Conservation (phyloP, 345 rosid genomes). For the Dipteronia dyeriana region DNA sequence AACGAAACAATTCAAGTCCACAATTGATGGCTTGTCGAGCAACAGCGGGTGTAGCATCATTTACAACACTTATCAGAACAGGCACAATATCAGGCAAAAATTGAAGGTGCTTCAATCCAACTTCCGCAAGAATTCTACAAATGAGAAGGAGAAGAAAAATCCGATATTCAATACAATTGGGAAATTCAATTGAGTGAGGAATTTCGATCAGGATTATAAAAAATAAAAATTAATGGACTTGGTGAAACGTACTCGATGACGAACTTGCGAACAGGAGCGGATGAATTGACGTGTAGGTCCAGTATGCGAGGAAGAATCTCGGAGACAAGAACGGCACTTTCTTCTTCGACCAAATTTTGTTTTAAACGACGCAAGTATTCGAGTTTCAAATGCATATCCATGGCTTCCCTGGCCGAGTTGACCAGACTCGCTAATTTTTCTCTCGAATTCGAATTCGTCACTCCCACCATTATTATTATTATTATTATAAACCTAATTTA, state of each 20-base stretch:
- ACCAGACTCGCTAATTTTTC: conserved; percentile 54
- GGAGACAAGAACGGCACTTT: conserved; percentile 41
- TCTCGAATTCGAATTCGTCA: conserved; percentile 48
- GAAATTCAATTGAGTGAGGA: neutral
- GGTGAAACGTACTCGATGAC: conserved; percentile 59
- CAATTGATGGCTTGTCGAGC: conserved; percentile 78
- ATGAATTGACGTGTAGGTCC: conserved; percentile 65
- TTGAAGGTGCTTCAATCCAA: conserved; percentile 73
- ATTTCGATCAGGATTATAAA: neutral
- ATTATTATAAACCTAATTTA: conserved; percentile 9
- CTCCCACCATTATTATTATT: conserved; percentile 46
- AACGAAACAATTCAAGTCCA: conserved; percentile 62
- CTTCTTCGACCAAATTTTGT: conserved; percentile 48
- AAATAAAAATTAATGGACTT: neutral
- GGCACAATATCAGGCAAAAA: conserved; percentile 76
- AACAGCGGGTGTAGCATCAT: conserved; percentile 85
- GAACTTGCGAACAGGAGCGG: conserved; percentile 76
- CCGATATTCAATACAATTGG: neutral
- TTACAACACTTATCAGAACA: conserved; percentile 60
- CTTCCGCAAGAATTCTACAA: conserved; percentile 77
- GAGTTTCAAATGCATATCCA: conserved; percentile 69
- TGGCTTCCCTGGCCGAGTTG: conserved; percentile 56
- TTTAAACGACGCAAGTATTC: conserved; percentile 56
- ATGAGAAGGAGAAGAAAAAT: neutral
- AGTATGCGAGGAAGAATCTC: conserved; percentile 75